Evolutionary conservation across 192 early-diverging fungal genomes (phyloP).

Genomic region (Coemansia reversa): DNA sequence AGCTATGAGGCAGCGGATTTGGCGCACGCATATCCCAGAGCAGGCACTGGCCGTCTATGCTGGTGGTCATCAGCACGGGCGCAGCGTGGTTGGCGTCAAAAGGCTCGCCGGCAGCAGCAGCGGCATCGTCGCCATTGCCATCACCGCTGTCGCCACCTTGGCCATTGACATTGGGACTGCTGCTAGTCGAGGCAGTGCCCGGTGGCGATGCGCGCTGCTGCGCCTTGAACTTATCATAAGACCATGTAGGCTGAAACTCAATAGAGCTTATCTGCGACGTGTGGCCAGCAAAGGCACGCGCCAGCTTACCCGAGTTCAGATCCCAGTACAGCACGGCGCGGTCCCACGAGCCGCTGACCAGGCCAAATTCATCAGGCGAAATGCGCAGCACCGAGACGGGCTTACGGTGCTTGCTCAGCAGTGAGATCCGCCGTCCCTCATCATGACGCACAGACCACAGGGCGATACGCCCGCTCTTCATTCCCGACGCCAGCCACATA

Average conservation of each 20-base stretch:
- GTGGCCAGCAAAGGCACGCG: constrained; percentile 71
- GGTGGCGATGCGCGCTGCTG: neutral
- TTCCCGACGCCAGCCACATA: constrained; percentile 77
- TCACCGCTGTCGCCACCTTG: neutral
- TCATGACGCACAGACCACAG: constrained; percentile 89
- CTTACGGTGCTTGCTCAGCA: constrained; percentile 74
- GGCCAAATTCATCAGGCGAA: constrained; percentile 73
- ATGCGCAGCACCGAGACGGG: constrained; percentile 84
- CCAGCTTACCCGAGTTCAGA: constrained; percentile 71
- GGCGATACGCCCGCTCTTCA: constrained; percentile 78
- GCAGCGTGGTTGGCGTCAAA: constrained; percentile 20
- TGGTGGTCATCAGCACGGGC: constrained; percentile 65
- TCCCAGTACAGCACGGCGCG: constrained; percentile 78
- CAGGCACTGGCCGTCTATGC: constrained; percentile 71
- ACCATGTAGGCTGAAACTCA: constrained; percentile 64
- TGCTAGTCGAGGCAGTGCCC: neutral
- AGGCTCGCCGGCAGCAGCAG: neutral
- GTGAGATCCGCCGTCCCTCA: constrained; percentile 86
- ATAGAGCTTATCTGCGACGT: constrained; percentile 80
- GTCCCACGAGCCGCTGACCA: constrained; percentile 97
- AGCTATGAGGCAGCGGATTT: constrained; percentile 49
- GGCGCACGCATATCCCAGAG: constrained; percentile 74
- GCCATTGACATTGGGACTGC: neutral
- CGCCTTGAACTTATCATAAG: constrained; percentile 1
- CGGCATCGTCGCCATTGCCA: too few relatives aligned